Evolutionary conservation across 345 rosid species (phyloP).

Genomic region (Syzygium jambos): DNA sequence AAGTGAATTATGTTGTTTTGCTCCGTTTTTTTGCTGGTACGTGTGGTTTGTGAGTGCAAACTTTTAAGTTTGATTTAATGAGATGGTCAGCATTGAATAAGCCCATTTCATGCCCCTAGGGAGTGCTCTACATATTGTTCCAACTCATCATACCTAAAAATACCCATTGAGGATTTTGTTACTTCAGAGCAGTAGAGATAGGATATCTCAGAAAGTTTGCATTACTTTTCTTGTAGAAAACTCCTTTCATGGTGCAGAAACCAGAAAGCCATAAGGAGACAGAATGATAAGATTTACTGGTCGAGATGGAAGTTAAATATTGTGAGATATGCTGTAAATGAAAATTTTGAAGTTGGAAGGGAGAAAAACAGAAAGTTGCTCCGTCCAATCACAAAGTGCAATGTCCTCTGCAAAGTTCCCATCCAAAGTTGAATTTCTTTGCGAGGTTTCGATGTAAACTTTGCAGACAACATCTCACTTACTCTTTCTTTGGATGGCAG

Average conservation of each 20-base stretch:
- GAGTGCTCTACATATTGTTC: background rate
- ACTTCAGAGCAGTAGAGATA: background rate
- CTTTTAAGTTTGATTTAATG: background rate
- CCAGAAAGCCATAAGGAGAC: background rate
- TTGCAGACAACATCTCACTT: background rate
- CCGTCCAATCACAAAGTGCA: background rate
- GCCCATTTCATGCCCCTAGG: background rate
- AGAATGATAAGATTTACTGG: background rate
- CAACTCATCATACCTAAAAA: background rate
- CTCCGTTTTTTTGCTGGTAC: background rate
- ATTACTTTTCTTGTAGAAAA: background rate
- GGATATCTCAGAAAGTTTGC: background rate
- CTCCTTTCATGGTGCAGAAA: background rate
- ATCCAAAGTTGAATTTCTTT: background rate
- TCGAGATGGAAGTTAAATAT: background rate
- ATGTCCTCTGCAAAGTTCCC: background rate
- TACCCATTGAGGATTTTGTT: background rate
- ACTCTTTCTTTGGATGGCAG: background rate
- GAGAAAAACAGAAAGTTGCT: background rate
- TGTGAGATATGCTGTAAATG: background rate
- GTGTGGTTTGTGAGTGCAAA: background rate
- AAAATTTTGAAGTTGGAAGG: background rate
- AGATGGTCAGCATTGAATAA: background rate
- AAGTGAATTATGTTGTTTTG: background rate
- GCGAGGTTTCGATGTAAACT: background rate